These are phyloP conservation scores for Agrocybe praecox DNA, from an alignment of 768 basidiomycete genomes.

Conservation along the genomic window DNA sequence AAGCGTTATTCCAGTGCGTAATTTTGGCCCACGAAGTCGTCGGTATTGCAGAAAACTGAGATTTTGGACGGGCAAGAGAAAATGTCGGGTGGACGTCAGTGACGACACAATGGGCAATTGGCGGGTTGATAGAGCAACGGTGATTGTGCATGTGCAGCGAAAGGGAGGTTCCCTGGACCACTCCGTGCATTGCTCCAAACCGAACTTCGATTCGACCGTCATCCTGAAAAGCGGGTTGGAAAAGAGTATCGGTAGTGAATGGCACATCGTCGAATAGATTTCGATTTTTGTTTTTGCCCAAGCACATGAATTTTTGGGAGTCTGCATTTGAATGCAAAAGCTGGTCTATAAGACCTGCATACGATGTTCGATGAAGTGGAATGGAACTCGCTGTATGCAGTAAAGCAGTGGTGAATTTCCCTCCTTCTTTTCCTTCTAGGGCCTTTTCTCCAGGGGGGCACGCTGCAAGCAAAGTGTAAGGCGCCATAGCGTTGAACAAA, in stretches of 20 bases:
- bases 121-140: slow-evolving; percentile 57
- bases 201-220: slow-evolving; percentile 48
- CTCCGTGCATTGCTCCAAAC: slow-evolving; percentile 63
- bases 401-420: slow-evolving; percentile 60
- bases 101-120: slow-evolving; percentile 51
- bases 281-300: slow-evolving; percentile 50
- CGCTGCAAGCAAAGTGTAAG: slow-evolving; percentile 61
- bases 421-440: slow-evolving; percentile 62
- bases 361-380: slow-evolving; percentile 58
- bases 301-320: slow-evolving; percentile 50
- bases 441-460: slow-evolving; percentile 58
- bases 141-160: slow-evolving; percentile 64
- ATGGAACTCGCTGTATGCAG: slow-evolving; percentile 45
- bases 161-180: slow-evolving; percentile 65
- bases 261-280: slow-evolving; percentile 59
- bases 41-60: slow-evolving; percentile 29
- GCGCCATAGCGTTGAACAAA: slow-evolving; percentile 43
- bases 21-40: slow-evolving; percentile 55
- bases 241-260: slow-evolving; percentile 50
- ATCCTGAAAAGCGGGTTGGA: slow-evolving; percentile 45
- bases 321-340: slow-evolving; percentile 40
- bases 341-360: slow-evolving; percentile 46
- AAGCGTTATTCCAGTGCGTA: slow-evolving; percentile 53
- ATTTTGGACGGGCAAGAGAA: slow-evolving; percentile 51
- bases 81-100: slow-evolving; percentile 59